These are phyloP conservation scores for Pythium sukuiense DNA, from an alignment of 352 stramenopile species.

Conservation along the genomic window DNA sequence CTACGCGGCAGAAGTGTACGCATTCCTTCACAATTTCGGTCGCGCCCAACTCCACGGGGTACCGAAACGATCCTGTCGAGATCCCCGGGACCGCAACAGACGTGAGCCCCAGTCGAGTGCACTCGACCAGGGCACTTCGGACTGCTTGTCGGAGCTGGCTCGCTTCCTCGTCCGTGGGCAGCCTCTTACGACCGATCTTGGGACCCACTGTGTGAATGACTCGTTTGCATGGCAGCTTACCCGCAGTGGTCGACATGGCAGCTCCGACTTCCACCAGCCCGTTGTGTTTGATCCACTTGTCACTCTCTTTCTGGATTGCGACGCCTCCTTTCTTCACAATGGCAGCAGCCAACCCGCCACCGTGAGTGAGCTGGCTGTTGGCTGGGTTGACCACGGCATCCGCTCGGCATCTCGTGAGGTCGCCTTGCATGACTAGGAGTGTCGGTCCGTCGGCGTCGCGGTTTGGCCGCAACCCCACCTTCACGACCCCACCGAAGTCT, in stretches of 20 bases:
- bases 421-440: constrained; percentile 34
- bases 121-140: constrained; percentile 31
- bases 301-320: constrained; percentile 31
- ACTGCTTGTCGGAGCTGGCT: constrained; percentile 31
- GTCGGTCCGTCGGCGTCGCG: background rate
- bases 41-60: constrained; percentile 33
- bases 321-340: constrained; percentile 33
- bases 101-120: constrained; percentile 23
- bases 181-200: constrained; percentile 17
- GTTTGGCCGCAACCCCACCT: background rate
- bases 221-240: constrained; percentile 33
- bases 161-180: constrained; percentile 25
- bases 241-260: constrained; percentile 29
- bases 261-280: constrained; percentile 27
- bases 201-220: constrained; percentile 43
- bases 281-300: constrained; percentile 29
- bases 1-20: constrained; percentile 23
- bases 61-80: constrained; percentile 42
- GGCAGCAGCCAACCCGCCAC: constrained; percentile 34
- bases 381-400: constrained; percentile 45
- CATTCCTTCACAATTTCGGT: constrained; percentile 37
- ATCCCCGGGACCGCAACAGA: constrained; percentile 41
- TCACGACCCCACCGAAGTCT: background rate
- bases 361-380: constrained; percentile 33
- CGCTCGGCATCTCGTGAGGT: constrained; percentile 31